Base-by-base conservation (phyloP, 192 early-diverging fungal genomes). In the Coemansia sp. region DNA sequence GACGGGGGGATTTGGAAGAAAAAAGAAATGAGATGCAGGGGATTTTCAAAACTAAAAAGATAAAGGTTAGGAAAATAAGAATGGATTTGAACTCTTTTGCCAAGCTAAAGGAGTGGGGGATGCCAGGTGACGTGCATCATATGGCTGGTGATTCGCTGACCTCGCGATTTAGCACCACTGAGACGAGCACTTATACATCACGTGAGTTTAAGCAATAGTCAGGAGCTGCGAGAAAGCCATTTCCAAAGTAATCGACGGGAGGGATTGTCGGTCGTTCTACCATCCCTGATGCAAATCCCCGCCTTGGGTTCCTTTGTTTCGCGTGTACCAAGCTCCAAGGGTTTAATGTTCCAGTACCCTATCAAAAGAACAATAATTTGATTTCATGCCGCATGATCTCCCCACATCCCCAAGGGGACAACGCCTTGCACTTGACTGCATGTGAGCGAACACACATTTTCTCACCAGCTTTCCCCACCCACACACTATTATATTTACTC, bases 381-480 rank as follows among this genome's bases (percentile, higher is more conserved):
- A 46, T 21, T 19, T 19, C 5, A n/a, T 19, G 45, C n/a, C 45
- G 45, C 45, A 46, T 46, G 45, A 50, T 50, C 19, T 1, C 24
- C 24, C 24, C 24, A 0, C 24, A 27, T 41, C 24, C 24, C 19
- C 8, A 50, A 50, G 7, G 19, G 9, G 7, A 39, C 45, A 7
- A 46, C 46, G 46, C 46, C 46, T 50, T 50, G 46, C 46, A 21
- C 46, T 50, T 50, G 46, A 50, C 46, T 50, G 46, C 46, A 50
- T 21, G 46, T 19, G n/a, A 46, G 45, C 17, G 8, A 16, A 19
- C 45, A 48, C 8, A 14, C 13, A 24, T 24, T 48, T 50, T 24
- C 46, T 24, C 46, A 21, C 46, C 46, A 6, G 1, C 46, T 45
- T n/a, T 6, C 44, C 44, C 44, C n/a, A n/a, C n/a, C 7, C 46